Evolutionary conservation across 2,329 filamentous ascomycete genomes (phyloP).

Genomic region (Curvularia sp.): DNA sequence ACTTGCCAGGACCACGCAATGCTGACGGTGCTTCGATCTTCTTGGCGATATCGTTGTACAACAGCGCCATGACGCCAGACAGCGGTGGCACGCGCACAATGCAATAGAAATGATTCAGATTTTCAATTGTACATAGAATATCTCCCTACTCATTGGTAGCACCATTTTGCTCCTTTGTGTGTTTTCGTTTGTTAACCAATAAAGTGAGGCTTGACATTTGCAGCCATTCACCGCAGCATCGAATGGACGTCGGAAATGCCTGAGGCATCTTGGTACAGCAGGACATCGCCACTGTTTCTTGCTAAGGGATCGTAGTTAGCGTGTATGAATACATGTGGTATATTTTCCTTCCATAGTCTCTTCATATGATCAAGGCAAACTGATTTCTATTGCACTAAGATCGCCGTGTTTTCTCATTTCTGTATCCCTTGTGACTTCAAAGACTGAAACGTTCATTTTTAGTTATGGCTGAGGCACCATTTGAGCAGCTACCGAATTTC

Average conservation of each 20-base stretch:
- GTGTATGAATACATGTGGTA: not conserved
- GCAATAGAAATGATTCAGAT: constrained; percentile 38
- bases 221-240: constrained; percentile 27
- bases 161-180: constrained; percentile 25
- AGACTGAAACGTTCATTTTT: not conserved
- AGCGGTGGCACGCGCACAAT: constrained; percentile 34
- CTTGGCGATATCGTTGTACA: constrained; percentile 49
- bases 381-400: not conserved
- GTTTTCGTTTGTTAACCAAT: constrained; percentile 11
- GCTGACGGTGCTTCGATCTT: constrained; percentile 31
- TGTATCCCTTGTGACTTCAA: not conserved
- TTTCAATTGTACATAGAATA: constrained; percentile 29
- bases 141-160: constrained; percentile 26
- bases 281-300: not conserved
- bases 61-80: constrained; percentile 33
- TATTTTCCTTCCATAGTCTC: not conserved
- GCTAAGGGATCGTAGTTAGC: not conserved
- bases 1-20: constrained; percentile 28
- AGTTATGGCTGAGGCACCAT: constrained; percentile 16
- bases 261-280: constrained; percentile 9
- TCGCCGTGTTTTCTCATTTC: not conserved
- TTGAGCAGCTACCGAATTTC: constrained; percentile 20
- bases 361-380: constrained; percentile 1
- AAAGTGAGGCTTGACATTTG: constrained; percentile 38
- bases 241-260: not conserved